Base-by-base conservation (phyloP, 495 filamentous ascomycete genomes). In the Aspergillus cristatus region DNA sequence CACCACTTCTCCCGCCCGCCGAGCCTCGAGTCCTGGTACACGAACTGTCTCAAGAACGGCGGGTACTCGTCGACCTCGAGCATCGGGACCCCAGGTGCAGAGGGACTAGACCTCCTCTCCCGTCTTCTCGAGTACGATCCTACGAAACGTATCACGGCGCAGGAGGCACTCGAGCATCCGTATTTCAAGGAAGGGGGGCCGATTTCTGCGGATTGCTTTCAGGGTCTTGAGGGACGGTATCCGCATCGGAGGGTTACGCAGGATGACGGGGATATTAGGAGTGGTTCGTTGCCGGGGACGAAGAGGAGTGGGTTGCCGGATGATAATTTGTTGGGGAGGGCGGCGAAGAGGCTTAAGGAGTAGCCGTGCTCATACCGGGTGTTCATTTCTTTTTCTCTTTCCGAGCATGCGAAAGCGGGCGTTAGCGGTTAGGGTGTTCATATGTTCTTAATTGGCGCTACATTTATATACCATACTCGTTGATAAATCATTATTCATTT, bases 211-310 rank as follows among this genome's bases (percentile, higher is more conserved):
- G 87, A 94, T 57, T 96, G 91, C 55, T 99, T 99, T 48, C 86
- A 94, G 50, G 86, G 87, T 0, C 70, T 85, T 34, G 82, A 82
- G 51, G 75, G 73, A 41, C 82, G 91, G 53, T 99, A 99, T 62
- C 91, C 93, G 2, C 77, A 83, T 51, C 78, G 91, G 2, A 75
- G 86, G 29, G 89, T 99, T 5, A 93, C 80, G 36, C 81, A 90
- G 50, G 91, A 97, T 47, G 87, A 95, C 51, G 93, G 93, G 52
- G 91, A 96, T 60, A 94, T 96, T 37, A 71, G 84, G 3, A 84
- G 81, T 0, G 76, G 77, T n/a, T 89, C 85, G 56, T 56, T 94
- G 24, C 86, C 91, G 6, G 91, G 91, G 1, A 95, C 90, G 1
- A 97, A 97, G 63, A 71, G 89, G 32, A 88, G 83, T 43, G 91